phyloP scores from a whole-genome alignment of 2,329 filamentous ascomycete species.

The Xylaria sp. region DNA sequence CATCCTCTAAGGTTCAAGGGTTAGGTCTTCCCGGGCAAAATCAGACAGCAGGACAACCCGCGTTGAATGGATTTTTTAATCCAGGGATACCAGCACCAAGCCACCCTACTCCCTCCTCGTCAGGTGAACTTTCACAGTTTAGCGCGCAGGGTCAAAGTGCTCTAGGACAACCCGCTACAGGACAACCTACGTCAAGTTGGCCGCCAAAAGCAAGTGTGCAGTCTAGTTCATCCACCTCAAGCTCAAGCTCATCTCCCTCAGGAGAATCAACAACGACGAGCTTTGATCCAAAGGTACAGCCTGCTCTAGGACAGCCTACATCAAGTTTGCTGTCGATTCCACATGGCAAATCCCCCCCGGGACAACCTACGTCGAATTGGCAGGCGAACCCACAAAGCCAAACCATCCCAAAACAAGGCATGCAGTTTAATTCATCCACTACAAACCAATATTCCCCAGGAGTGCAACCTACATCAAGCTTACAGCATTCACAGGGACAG shows the following conservation, averaged over 20 bases:
- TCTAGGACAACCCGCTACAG: neutral
- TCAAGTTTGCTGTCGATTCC: neutral
- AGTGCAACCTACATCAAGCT: neutral
- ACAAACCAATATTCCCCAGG: neutral
- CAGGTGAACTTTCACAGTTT: too few species aligned
- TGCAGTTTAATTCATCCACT: neutral
- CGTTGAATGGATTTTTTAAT: neutral
- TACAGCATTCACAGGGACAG: neutral
- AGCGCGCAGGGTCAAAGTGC: too few species aligned
- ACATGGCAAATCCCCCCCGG: too few species aligned
- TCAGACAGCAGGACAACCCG: neutral
- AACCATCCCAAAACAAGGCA: neutral
- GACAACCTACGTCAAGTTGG: neutral
- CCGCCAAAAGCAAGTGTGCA: too few species aligned
- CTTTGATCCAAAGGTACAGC: too few species aligned
- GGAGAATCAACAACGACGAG: too few species aligned
- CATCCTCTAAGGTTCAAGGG: neutral
- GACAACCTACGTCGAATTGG: neutral
- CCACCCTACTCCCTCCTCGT: neutral
- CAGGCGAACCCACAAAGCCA: neutral
- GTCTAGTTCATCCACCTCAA: too few species aligned
- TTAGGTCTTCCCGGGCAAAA: neutral
- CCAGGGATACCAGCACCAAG: neutral
- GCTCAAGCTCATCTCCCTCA: neutral
- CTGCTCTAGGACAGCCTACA: neutral